Percentiles rank a stretch among this genome's conserved stretches.
These are phyloP conservation scores for Metschnikowia drakensbergensis DNA, from an alignment of 805 yeast genomes.

Conservation along the genomic window DNA sequence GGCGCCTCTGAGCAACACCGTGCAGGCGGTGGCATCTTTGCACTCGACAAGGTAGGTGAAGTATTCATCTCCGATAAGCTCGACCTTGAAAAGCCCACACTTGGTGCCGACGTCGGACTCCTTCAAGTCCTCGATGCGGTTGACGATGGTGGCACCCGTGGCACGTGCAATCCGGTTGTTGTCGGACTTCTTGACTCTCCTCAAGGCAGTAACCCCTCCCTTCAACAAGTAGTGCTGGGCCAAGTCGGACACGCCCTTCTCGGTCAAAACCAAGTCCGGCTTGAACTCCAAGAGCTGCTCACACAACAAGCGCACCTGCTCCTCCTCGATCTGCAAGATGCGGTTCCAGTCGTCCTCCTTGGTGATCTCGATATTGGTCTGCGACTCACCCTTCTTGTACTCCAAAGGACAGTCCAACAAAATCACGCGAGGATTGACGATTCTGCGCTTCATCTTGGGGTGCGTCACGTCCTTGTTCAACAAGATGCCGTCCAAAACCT, in stretches of 20 bases:
- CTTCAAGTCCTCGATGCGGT: conserved; percentile 89
- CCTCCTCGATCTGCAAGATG: conserved; percentile 94
- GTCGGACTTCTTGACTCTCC: conserved; percentile 94
- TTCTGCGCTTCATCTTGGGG: conserved; percentile 91
- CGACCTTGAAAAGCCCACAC: conserved; percentile 91
- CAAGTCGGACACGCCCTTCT: conserved; percentile 95
- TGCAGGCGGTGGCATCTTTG: conserved; percentile 86
- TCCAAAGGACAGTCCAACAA: conserved; percentile 95
- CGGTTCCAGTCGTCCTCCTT: conserved; percentile 96
- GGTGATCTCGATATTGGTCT: conserved; percentile 94
- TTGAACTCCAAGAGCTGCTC: conserved; percentile 78
- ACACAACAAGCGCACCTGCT: conserved; percentile 85
- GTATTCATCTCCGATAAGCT: conserved; percentile 95
- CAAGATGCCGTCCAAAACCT: conserved; percentile 85
- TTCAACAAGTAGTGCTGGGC: conserved; percentile 95
- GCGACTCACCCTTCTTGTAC: conserved; percentile 98
- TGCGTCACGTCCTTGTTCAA: conserved; percentile 97
- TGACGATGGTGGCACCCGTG: conserved; percentile 96
- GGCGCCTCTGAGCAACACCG: conserved; percentile 89
- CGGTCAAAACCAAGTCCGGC: conserved; percentile 94
- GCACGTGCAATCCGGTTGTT: conserved; percentile 96
- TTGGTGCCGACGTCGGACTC: conserved; percentile 84
- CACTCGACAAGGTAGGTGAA: conserved; percentile 82
- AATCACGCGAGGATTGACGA: conserved; percentile 84
- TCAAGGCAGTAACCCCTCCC: conserved; percentile 86